Percentiles rank a stretch among this genome's conserved stretches.
Evolutionary conservation across 768 basidiomycete species (phyloP).

Genomic region (Terana coerulea): DNA sequence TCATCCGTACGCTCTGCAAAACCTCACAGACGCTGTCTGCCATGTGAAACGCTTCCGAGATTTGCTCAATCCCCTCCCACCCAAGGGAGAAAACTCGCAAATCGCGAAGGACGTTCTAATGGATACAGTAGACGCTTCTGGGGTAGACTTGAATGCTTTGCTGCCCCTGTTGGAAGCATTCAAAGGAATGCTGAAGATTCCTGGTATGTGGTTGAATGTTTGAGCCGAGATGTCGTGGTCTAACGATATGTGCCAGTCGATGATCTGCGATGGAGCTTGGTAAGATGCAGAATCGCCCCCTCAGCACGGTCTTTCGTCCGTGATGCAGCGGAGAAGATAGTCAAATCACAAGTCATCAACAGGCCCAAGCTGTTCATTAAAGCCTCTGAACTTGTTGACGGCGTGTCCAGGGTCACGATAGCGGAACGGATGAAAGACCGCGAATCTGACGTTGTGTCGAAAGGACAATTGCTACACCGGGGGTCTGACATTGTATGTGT

Average conservation of each 20-base stretch:
- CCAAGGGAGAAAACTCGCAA: conserved; percentile 58
- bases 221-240: not conserved
- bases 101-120: conserved; percentile 60
- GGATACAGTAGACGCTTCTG: conserved; percentile 62
- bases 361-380: conserved; percentile 72
- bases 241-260: conserved; percentile 36
- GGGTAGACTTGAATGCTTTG: conserved; percentile 54
- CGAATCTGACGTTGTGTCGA: conserved; percentile 59
- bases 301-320: conserved; percentile 41
- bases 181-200: conserved; percentile 21
- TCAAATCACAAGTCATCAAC: conserved; percentile 48
- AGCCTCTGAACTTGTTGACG: conserved; percentile 66
- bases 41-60: conserved; percentile 59
- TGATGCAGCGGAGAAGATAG: conserved; percentile 43
- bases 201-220: conserved; percentile 23
- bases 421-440: conserved; percentile 38
- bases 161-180: conserved; percentile 42
- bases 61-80: conserved; percentile 47
- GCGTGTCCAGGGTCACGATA: conserved; percentile 41
- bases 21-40: conserved; percentile 43
- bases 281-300: conserved; percentile 54
- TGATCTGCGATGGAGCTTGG: conserved; percentile 49
- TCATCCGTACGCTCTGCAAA: conserved; percentile 58
- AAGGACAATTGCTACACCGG: conserved; percentile 43
- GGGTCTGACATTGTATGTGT: conserved; percentile 43